Base-by-base conservation (phyloP, 75 land plant genomes). In the Ceratopteris richardii region DNA sequence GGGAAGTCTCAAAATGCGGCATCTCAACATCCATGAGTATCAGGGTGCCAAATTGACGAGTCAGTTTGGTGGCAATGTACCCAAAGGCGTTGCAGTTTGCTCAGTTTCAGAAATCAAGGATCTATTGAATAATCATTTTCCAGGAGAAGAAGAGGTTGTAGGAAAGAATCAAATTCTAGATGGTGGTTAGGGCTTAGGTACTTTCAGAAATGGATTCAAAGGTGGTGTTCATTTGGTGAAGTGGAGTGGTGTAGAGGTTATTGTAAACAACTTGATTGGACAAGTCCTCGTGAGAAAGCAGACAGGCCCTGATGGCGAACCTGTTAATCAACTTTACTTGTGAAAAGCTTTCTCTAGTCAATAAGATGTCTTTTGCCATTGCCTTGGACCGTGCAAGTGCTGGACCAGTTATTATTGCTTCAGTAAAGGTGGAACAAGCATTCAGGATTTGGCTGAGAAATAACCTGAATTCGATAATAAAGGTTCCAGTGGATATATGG, bases 301-400 rank as follows among this genome's bases (percentile, higher is more conserved):
- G 63, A 90, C 92, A 68, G 99, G 99, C 46, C 81, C 99, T 6
- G 88, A 84, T 63, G 99, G 99, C 19, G 90, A 95, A 70, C 74
- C 88, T 65, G 99, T 95, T 50, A 95, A 84, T 68, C 86, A 90
- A 92, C 52, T 95, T 87, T 59, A 37, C 90, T 56, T 90, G 97
- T 60, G 75, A 95, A 51, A 95, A 84, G 60, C 61, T 95, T 41
- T 80, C 86, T 0, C 85, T 95, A 40, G 87, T 77, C 46, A 95
- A 95, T 66, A 97, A 95, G 67, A 95, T 95, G 99, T 95, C 90
- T 77, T 95, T 95, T 57, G 91, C 97, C 51, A 95, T 95, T 64
- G 94, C 86, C 13, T 73, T 95, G 30, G 99, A 95, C 66, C 83
- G 99, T 51, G 83, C 69, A 40, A 71, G 86, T 67, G 99, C 99